Evolutionary conservation across 352 stramenopile genomes (phyloP).

Genomic region (Pelagophyceae sp.): DNA sequence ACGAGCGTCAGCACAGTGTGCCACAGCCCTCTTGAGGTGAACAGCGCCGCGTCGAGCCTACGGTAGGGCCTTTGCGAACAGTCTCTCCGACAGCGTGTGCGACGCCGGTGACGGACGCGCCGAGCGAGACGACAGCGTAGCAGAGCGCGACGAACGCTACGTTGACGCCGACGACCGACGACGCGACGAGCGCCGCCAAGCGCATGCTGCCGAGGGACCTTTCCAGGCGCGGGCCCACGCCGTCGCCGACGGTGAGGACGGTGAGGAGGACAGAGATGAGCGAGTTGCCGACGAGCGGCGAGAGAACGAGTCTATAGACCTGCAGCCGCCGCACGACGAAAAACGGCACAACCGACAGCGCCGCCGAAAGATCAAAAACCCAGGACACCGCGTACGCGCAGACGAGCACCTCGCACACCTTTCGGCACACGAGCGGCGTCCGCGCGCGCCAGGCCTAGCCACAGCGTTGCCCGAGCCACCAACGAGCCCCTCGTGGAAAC

Average conservation of each 20-base stretch:
- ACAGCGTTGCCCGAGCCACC: too few relatives aligned
- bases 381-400: neutral
- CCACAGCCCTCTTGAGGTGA: neutral
- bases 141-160: neutral
- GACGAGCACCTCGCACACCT: neutral
- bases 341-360: neutral
- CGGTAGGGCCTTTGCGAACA: too few relatives aligned
- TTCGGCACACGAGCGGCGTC: neutral
- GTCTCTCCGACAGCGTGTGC: too few relatives aligned
- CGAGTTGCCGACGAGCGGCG: slow-evolving; percentile 8
- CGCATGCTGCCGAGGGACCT: neutral
- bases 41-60: neutral
- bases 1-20: neutral
- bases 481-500: too few relatives aligned
- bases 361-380: neutral
- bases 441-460: slow-evolving; percentile 9
- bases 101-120: neutral
- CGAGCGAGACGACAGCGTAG: neutral
- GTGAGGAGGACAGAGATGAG: neutral
- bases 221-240: slow-evolving; percentile 4
- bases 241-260: slow-evolving; percentile 1
- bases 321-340: neutral
- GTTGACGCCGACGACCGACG: slow-evolving; percentile 1
- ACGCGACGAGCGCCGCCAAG: neutral
- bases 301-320: neutral